Percentiles rank a stretch among this genome's conserved stretches.
Evolutionary conservation across 2,329 filamentous ascomycete species (phyloP).

Genomic region (Aschersonia sp.): DNA sequence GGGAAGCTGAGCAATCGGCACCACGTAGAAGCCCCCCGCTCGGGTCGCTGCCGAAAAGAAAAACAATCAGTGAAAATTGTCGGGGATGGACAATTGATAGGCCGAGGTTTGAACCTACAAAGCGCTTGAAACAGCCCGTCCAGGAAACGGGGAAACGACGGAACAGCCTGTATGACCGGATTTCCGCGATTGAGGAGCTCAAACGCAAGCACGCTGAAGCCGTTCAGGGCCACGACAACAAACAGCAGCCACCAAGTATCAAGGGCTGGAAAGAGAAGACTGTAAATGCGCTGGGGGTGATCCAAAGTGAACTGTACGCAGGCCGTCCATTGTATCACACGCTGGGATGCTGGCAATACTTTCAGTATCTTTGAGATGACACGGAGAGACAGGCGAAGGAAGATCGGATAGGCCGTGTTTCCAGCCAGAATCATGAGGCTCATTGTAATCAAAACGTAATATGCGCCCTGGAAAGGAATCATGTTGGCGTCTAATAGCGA

Average conservation of each 20-base stretch:
- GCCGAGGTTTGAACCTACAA: slow-evolving; percentile 18
- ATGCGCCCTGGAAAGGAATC: slow-evolving; percentile 39
- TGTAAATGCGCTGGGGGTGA: slow-evolving; percentile 44
- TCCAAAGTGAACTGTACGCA: slow-evolving; percentile 39
- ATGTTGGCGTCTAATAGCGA: slow-evolving; percentile 53
- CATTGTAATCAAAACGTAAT: slow-evolving; percentile 37
- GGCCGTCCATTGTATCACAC: slow-evolving; percentile 23
- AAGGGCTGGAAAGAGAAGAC: slow-evolving; percentile 47
- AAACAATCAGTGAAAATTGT: neutral
- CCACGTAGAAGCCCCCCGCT: slow-evolving; percentile 52
- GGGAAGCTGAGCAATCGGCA: slow-evolving; percentile 39
- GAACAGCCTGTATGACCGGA: slow-evolving; percentile 34
- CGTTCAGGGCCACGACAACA: slow-evolving; percentile 35
- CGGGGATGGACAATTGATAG: too few relatives aligned
- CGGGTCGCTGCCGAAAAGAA: slow-evolving; percentile 32
- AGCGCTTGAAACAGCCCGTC: slow-evolving; percentile 53
- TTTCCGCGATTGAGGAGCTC: slow-evolving; percentile 53
- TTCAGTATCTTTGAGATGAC: slow-evolving; percentile 4
- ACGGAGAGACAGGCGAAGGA: slow-evolving; percentile 48
- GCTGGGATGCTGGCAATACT: neutral
- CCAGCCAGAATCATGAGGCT: slow-evolving; percentile 46
- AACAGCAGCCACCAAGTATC: slow-evolving; percentile 51
- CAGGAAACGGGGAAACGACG: slow-evolving; percentile 37
- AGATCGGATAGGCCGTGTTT: slow-evolving; percentile 51
- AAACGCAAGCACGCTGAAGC: slow-evolving; percentile 43